Conservation (phyloP, 2,329 filamentous ascomycete species). For the Colletotrichum echinochloae region DNA sequence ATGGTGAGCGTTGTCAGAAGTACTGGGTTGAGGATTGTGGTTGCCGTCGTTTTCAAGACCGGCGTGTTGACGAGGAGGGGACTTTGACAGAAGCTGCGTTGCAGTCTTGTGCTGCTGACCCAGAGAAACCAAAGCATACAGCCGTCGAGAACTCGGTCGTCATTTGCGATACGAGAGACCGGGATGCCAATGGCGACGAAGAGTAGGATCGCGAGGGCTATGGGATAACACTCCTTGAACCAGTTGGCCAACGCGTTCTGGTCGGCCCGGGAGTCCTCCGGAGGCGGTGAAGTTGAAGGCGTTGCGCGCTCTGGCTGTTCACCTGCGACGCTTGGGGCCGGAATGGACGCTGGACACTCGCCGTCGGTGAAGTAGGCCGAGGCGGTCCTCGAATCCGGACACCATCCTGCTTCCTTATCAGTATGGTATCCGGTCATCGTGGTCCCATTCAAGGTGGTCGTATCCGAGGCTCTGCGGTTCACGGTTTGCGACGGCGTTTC, state of each 20-base stretch:
- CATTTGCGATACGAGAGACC: conserved; percentile 48
- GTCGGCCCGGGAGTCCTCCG: neutral
- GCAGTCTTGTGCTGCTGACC: conserved; percentile 56
- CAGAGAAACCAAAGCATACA: conserved; percentile 63
- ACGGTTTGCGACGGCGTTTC: conserved; percentile 8
- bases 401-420: conserved; percentile 35
- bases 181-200: conserved; percentile 57
- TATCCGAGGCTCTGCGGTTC: conserved; percentile 27
- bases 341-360: conserved; percentile 18
- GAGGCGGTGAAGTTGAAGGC: neutral
- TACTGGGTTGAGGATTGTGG: conserved; percentile 61
- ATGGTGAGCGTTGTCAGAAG: conserved; percentile 59
- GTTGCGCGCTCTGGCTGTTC: neutral
- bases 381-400: conserved; percentile 21
- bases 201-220: conserved; percentile 49
- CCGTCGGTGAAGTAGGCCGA: conserved; percentile 37
- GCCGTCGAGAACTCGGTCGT: conserved; percentile 58
- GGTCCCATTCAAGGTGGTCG: conserved; percentile 29
- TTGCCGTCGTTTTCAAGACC: conserved; percentile 34
- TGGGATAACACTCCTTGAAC: conserved; percentile 43
- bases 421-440: conserved; percentile 28
- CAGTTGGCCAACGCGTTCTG: neutral
- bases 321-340: neutral
- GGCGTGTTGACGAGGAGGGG: conserved; percentile 22
- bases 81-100: conserved; percentile 49